Conservation (phyloP, 2,329 filamentous ascomycete species). For the Plectosphaerella cucumerina region DNA sequence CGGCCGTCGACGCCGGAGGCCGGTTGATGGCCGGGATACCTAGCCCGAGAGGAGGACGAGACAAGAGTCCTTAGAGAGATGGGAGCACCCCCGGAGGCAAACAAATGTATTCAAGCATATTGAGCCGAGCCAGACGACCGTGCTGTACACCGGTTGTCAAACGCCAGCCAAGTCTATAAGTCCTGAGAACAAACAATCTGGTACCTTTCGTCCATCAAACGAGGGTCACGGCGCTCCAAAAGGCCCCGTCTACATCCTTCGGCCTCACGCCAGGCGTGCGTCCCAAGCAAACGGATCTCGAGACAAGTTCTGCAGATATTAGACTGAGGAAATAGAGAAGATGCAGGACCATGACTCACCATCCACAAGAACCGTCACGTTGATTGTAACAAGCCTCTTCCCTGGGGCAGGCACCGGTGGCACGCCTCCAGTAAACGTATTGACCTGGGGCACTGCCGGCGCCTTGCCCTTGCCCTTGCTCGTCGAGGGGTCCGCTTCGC, state of each 20-base stretch:
- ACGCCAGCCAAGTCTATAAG: too few species aligned
- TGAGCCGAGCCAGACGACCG: too few species aligned
- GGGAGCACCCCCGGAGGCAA: too few species aligned
- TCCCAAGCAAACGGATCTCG: constrained; percentile 32
- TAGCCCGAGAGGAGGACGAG: too few species aligned
- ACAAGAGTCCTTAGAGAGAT: too few species aligned
- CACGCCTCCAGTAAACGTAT: too few species aligned
- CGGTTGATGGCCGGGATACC: too few species aligned
- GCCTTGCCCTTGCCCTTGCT: background rate
- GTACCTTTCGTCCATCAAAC: background rate
- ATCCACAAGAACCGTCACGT: constrained; percentile 22
- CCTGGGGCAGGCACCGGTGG: constrained; percentile 12
- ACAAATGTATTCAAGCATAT: too few species aligned
- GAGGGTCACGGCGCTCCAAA: constrained; percentile 8
- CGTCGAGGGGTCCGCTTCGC: background rate
- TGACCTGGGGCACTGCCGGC: background rate
- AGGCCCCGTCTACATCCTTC: constrained; percentile 23
- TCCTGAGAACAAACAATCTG: too few species aligned
- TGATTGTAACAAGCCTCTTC: constrained; percentile 25
- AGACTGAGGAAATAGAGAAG: background rate
- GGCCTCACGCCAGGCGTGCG: constrained; percentile 32
- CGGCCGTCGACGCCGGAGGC: too few species aligned
- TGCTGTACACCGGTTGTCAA: too few species aligned
- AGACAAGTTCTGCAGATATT: constrained; percentile 25
- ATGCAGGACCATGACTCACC: constrained; percentile 19